Evolutionary conservation across 352 stramenopile genomes (phyloP), one percentile per base, ranked within the genome.

Genomic region (Poterioochromonas sp.): DNA sequence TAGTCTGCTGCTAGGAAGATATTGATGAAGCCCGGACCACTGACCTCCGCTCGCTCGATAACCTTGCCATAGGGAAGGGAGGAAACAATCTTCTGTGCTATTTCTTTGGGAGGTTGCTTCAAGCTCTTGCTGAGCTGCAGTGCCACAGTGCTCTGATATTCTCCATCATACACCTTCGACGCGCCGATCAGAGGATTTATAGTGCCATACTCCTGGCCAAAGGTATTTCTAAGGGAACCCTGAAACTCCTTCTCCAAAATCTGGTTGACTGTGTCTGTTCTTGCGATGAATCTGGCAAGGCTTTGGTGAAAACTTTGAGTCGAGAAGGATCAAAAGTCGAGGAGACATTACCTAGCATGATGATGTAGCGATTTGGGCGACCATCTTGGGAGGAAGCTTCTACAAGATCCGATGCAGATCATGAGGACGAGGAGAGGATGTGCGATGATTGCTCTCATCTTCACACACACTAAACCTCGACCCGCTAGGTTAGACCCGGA

Each of bases 11-110:
- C 79, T 81, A 76, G 58, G 60, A 92, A 91, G 32, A 97, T 86
- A 83, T 99, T 99, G 83, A 99, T 97, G 82, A 99, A 99, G n/a
- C 96, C 96, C 0, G 94, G 93, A 18, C 95, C 95, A 0, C 94
- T 92, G 60, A 99, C 92, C 80, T 98, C 93, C 32, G 40, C 54
- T 29, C 1, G 1, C 39, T 68, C 47, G 8, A 78, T 47, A 8
- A 78, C 32, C 18, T 3, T 47, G 1, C 15, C 32, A 47, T 8
- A 44, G 12, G 32, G 32, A 29, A 71, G 62, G 1, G 11, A 22
- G 11, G 11, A 2, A 41, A 74, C 11, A 54, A 74, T 54, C 26
- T 3, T 51, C 11, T 58, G 34, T 8, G 65, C 37, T 58, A 74
- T 34, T 35, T 34, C 65, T 34, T 32, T 2, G 35, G 65, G 65